phyloP scores from a whole-genome alignment of 495 filamentous ascomycete genomes.

The Margaritispora aquatica region DNA sequence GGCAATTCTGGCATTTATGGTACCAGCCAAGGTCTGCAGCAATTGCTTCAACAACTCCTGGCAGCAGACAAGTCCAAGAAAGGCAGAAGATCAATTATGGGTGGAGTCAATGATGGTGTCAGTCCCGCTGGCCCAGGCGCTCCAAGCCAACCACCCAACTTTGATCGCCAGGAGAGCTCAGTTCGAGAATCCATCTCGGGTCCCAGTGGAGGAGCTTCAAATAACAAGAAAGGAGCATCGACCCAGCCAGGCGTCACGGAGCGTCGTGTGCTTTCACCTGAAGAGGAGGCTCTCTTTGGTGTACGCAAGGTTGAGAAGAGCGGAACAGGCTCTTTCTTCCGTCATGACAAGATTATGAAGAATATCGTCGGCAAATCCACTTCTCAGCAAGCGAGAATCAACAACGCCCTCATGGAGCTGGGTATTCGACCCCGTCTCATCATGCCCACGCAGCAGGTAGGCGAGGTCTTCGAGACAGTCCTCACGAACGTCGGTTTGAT shows the following conservation, averaged over 20 bases:
- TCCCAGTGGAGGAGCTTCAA: constrained; percentile 24
- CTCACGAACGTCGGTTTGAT: constrained; percentile 66
- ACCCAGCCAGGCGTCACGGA: constrained; percentile 38
- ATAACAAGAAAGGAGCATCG: constrained; percentile 52
- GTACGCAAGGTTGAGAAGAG: constrained; percentile 83
- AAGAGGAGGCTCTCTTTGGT: constrained; percentile 73
- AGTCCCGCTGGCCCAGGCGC: constrained; percentile 31
- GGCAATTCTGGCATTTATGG: constrained; percentile 66
- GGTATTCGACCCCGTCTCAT: constrained; percentile 69
- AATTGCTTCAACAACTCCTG: constrained; percentile 71
- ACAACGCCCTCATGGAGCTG: constrained; percentile 67
- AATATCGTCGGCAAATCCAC: constrained; percentile 76
- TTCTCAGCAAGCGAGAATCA: constrained; percentile 75
- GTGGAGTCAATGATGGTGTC: constrained; percentile 46
- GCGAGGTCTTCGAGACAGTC: constrained; percentile 74
- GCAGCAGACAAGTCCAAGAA: constrained; percentile 85
- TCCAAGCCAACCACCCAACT: constrained; percentile 27
- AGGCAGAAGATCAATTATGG: constrained; percentile 53
- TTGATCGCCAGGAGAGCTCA: constrained; percentile 48
- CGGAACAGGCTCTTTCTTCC: constrained; percentile 60
- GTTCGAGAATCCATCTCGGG: constrained; percentile 47
- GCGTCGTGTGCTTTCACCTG: constrained; percentile 61
- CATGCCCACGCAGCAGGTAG: constrained; percentile 81
- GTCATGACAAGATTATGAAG: constrained; percentile 77
- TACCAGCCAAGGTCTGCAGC: constrained; percentile 68